These are phyloP conservation scores for Thyridium curvatum DNA, from an alignment of 2,329 filamentous ascomycete genomes.

Conservation along the genomic window DNA sequence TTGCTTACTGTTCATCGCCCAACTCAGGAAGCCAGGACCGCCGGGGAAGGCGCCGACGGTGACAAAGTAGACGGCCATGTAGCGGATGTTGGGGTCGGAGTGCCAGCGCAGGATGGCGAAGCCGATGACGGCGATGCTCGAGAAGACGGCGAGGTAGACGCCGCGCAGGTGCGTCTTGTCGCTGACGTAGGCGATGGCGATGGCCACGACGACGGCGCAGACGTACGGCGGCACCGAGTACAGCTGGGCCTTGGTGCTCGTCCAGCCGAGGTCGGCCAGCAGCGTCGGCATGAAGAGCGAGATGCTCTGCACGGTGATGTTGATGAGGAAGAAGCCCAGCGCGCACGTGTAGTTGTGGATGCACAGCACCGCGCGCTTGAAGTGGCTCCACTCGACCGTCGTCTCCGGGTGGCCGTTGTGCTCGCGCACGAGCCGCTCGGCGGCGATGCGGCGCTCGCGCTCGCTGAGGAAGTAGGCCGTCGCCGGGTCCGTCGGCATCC, in stretches of 20 bases:
- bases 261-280: slow-evolving; percentile 33
- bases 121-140: slow-evolving; percentile 37
- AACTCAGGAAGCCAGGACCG: slow-evolving; percentile 50
- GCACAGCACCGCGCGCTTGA: slow-evolving; percentile 45
- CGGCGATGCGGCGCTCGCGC: slow-evolving; percentile 47
- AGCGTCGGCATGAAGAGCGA: slow-evolving; percentile 45
- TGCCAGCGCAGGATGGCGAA: slow-evolving; percentile 46
- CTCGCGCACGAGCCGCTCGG: slow-evolving; percentile 42
- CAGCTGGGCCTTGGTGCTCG: slow-evolving; percentile 31
- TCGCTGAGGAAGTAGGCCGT: slow-evolving; percentile 43
- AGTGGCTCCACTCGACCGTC: slow-evolving; percentile 38
- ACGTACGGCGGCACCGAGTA: slow-evolving; percentile 39
- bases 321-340: slow-evolving; percentile 52
- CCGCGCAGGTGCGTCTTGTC: slow-evolving; percentile 36
- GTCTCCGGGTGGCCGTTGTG: slow-evolving; percentile 38
- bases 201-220: slow-evolving; percentile 29
- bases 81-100: slow-evolving; percentile 32
- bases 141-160: slow-evolving; percentile 30
- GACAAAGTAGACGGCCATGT: slow-evolving; percentile 49
- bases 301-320: slow-evolving; percentile 51
- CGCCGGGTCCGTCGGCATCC: slow-evolving; percentile 43
- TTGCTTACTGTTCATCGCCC: slow-evolving; percentile 49
- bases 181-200: slow-evolving; percentile 29
- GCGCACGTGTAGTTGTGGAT: slow-evolving; percentile 55
- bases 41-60: slow-evolving; percentile 51